Conservation (phyloP, 1,139 yeast genomes). For the Hemisphaericaspora xylanilytica region DNA sequence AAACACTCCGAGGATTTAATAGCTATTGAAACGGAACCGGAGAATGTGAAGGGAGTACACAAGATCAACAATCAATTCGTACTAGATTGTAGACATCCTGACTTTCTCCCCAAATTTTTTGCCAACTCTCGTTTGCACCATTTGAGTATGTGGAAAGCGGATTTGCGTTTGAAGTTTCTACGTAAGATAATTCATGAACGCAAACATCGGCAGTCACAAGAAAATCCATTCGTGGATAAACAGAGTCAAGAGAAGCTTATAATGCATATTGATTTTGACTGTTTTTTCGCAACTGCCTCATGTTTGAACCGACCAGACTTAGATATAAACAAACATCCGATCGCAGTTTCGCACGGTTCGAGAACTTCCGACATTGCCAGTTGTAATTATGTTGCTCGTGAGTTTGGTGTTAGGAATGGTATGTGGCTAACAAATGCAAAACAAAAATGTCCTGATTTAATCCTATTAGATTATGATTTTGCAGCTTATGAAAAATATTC, state of each 20-base stretch:
- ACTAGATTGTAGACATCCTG: constrained; percentile 72
- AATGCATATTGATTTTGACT: constrained; percentile 88
- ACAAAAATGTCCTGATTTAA: constrained; percentile 60
- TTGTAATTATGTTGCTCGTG: constrained; percentile 83
- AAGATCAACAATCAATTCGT: constrained; percentile 14
- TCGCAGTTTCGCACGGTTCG: constrained; percentile 85
- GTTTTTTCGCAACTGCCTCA: constrained; percentile 89
- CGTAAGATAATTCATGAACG: constrained; percentile 31
- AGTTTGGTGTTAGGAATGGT: constrained; percentile 74
- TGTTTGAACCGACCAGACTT: constrained; percentile 55
- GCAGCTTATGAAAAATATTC: constrained; percentile 59
- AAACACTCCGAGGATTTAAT: constrained; percentile 8
- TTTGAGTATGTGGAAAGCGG: constrained; percentile 82
- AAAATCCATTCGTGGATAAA: constrained; percentile 3
- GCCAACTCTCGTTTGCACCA: constrained; percentile 84
- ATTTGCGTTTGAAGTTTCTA: constrained; percentile 60
- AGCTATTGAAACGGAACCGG: constrained; percentile 7
- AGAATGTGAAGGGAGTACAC: constrained; percentile 11
- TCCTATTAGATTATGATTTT: constrained; percentile 70
- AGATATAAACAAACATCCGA: constrained; percentile 58
- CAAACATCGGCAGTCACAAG: constrained; percentile 4
- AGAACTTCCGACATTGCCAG: constrained; percentile 78
- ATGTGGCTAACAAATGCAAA: constrained; percentile 81
- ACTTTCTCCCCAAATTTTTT: constrained; percentile 69
- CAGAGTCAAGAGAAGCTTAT: constrained; percentile 30